Evolutionary conservation across 2,329 filamentous ascomycete genomes (phyloP).

Genomic region (Calonectria ilicicola): DNA sequence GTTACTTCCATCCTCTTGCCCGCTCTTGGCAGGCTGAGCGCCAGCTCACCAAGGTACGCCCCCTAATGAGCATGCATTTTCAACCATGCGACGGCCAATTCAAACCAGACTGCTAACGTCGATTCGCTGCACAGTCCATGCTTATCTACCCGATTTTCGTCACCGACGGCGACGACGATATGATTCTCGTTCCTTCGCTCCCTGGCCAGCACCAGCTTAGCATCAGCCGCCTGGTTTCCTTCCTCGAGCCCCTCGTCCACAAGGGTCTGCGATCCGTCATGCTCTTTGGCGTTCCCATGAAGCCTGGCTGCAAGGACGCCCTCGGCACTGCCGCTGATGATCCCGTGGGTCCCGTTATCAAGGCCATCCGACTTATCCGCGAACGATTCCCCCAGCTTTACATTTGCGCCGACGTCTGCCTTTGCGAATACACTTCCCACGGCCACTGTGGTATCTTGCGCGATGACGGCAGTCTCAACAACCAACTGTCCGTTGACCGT

Average conservation of each 20-base stretch:
- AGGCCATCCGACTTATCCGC: conserved; percentile 84
- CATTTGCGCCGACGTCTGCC: conserved; percentile 92
- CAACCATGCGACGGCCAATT: not conserved
- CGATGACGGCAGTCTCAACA: conserved; percentile 93
- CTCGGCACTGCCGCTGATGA: conserved; percentile 94
- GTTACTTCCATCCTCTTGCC: conserved; percentile 84
- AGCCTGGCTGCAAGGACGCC: conserved; percentile 85
- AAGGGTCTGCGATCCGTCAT: conserved; percentile 95
- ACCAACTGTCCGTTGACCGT: conserved; percentile 90
- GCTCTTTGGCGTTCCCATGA: conserved; percentile 92
- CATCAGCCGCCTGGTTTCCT: conserved; percentile 85
- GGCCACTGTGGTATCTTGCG: conserved; percentile 97
- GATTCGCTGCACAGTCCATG: conserved; percentile 77
- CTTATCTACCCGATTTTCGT: conserved; percentile 98
- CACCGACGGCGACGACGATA: conserved; percentile 93
- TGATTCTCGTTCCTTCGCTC: conserved; percentile 88
- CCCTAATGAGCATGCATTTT: not conserved
- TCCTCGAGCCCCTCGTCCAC: conserved; percentile 85
- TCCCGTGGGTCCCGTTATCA: conserved; percentile 91
- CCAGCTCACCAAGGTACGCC: conserved; percentile 82
- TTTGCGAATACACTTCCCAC: conserved; percentile 98
- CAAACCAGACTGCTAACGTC: conserved; percentile 27
- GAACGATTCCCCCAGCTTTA: conserved; percentile 90
- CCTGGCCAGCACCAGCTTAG: conserved; percentile 92
- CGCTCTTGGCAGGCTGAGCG: conserved; percentile 87